These are phyloP conservation scores for Anthracocystis setariae DNA, from an alignment of 1,284 basidiomycete species.

Conservation along the genomic window DNA sequence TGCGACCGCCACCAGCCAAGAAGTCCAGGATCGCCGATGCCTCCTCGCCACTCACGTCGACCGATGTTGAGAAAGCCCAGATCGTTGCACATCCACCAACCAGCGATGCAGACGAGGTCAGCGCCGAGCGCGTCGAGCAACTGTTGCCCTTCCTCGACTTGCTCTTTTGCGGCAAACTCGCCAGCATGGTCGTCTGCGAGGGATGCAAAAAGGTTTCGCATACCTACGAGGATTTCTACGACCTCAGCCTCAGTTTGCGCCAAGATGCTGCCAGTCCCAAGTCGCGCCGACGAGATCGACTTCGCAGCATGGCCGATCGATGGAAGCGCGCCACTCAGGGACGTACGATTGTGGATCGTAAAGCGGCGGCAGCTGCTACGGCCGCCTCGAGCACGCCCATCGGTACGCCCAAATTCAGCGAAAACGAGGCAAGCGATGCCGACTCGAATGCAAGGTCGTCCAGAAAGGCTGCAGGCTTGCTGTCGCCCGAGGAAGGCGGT, in stretches of 20 bases:
- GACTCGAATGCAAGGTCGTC: slow-evolving; percentile 70
- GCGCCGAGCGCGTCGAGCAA: slow-evolving; percentile 66
- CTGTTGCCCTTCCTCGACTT: slow-evolving; percentile 83
- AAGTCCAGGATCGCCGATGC: slow-evolving; percentile 23
- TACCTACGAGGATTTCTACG: slow-evolving; percentile 91
- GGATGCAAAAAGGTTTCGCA: slow-evolving; percentile 87
- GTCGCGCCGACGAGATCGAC: slow-evolving; percentile 43
- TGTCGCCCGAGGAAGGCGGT: slow-evolving; percentile 36
- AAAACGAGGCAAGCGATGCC: slow-evolving; percentile 72
- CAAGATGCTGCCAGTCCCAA: slow-evolving; percentile 35
- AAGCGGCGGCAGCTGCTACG: slow-evolving; percentile 33
- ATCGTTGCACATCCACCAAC: slow-evolving; percentile 6
- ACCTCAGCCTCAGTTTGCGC: slow-evolving; percentile 82
- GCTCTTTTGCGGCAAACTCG: slow-evolving; percentile 86
- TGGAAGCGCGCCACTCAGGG: slow-evolving; percentile 46
- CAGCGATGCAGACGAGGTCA: neutral
- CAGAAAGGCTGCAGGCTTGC: slow-evolving; percentile 69
- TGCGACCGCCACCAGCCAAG: slow-evolving; percentile 72
- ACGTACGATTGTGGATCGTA: slow-evolving; percentile 34
- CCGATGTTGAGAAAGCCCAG: slow-evolving; percentile 32
- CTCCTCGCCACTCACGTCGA: slow-evolving; percentile 30
- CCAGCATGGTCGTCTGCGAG: slow-evolving; percentile 90
- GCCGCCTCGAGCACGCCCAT: slow-evolving; percentile 34
- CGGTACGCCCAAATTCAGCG: slow-evolving; percentile 44
- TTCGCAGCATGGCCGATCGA: slow-evolving; percentile 51